Base-by-base conservation (phyloP, 331 rosid species). In the Rosa hybrid region DNA sequence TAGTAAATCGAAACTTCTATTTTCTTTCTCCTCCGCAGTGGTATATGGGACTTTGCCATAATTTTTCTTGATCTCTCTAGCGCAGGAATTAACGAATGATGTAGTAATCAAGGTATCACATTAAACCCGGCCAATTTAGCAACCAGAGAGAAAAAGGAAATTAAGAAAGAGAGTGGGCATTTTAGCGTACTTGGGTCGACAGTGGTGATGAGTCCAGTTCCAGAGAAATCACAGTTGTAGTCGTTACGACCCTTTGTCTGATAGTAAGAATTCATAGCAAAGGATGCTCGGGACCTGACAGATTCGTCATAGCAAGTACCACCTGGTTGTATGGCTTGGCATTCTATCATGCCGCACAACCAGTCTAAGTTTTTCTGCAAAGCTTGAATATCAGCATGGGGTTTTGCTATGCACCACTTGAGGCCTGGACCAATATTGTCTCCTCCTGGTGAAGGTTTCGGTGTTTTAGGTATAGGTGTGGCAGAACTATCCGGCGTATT, bases 191-290 rank as follows among this genome's bases (percentile, higher is more conserved):
- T 92, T 77, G 97, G 96, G 80, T 91, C 84, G 3, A 17, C 14
- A 6, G 84, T 6, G 59, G 91, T 79, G 0, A 89, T 1, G 12
- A 84, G 45, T 16, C 50, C 96, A 0, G 94, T 18, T 30, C 81
- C 25, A 13, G 96, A 76, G 87, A 94, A 94, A 79, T 94, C 91
- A 45, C 97, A 94, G 77, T 89, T 81, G 84, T 23, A 87, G 38
- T 84, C 86, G 25, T 87, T 57, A 76, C 86, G 87, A 4, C 97
- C 98, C 34, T 77, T 51, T 81, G 79, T 77, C 17, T 91, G 94
- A 20, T 85, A 94, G 78, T 75, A 94, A 1, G 97, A 81, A 71
- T 92, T 94, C 97, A 94, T 94, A 57, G 87, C 87, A 72, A 80
- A 94, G 1, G 97, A 81, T 4, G 98, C 97, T 11, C 85, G 91